Conservation (phyloP, 225 moss, liverwort and hornwort genomes). For the Rhytidiadelphus loreus region DNA sequence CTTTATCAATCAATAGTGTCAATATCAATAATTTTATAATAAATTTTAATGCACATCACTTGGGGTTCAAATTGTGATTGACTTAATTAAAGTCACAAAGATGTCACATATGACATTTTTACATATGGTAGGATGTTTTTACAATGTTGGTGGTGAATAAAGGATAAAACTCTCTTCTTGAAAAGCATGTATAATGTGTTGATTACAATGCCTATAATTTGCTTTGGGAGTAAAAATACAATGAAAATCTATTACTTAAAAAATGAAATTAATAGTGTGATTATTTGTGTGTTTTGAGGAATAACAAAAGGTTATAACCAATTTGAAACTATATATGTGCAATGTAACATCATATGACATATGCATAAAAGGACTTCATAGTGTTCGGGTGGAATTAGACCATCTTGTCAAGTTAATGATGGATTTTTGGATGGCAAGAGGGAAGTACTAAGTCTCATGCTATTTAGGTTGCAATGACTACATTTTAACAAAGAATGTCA, state of each 20-base stretch:
- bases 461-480: neutral
- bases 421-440: rapidly evolving
- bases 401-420: neutral
- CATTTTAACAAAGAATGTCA: too few relatives aligned
- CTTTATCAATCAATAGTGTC: neutral
- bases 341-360: rapidly evolving
- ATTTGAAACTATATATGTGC: neutral
- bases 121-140: neutral
- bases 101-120: neutral
- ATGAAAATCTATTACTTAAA: too few relatives aligned
- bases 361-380: rapidly evolving
- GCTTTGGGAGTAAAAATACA: neutral
- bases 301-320: neutral
- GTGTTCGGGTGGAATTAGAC: neutral
- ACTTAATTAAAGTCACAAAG: neutral
- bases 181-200: neutral
- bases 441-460: too few relatives aligned
- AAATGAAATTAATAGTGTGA: neutral
- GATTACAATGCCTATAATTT: neutral
- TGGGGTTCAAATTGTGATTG: neutral
- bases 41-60: neutral
- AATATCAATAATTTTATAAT: neutral
- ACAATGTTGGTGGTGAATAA: neutral
- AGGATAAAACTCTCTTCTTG: neutral
- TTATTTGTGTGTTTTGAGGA: neutral